phyloP scores from a whole-genome alignment of 768 basidiomycete species.

The Mycena capillaripes region DNA sequence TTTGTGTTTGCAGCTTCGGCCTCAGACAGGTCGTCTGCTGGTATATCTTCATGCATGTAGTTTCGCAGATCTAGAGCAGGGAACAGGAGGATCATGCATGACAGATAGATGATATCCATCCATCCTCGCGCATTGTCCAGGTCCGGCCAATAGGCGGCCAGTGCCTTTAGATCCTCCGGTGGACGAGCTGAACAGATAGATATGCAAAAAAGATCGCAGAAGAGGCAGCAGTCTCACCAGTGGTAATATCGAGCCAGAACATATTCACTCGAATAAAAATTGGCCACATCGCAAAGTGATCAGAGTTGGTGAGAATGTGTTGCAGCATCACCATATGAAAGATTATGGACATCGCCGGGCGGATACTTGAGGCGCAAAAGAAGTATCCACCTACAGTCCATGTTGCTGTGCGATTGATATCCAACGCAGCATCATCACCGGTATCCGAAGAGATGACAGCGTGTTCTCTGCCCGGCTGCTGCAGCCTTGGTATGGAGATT shows the following conservation, averaged over 20 bases:
- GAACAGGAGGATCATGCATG: not conserved
- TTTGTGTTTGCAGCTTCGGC: not conserved
- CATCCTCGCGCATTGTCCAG: not conserved
- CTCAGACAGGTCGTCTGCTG: not conserved
- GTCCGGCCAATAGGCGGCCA: constrained; percentile 2
- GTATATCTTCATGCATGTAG: not conserved
- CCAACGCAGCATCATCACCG: not conserved
- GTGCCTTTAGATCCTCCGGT: not conserved
- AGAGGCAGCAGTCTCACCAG: not conserved
- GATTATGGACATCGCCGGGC: not conserved
- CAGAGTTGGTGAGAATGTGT: constrained; percentile 11
- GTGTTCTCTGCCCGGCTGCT: constrained; percentile 3
- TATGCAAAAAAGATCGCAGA: not conserved
- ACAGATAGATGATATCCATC: constrained; percentile 12
- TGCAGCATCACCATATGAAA: constrained; percentile 6
- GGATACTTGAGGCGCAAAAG: not conserved
- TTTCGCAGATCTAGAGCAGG: not conserved
- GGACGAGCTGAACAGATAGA: not conserved
- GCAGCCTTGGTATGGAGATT: not conserved
- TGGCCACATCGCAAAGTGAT: constrained; percentile 3
- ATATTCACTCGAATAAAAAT: not conserved
- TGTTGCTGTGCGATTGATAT: not conserved
- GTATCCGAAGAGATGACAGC: not conserved
- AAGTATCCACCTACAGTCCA: constrained; percentile 5
- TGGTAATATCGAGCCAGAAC: not conserved